Evolutionary conservation across 495 filamentous ascomycete genomes (phyloP), one percentile per base, ranked within the genome.

Genomic region (Chlorociboria aeruginascens): DNA sequence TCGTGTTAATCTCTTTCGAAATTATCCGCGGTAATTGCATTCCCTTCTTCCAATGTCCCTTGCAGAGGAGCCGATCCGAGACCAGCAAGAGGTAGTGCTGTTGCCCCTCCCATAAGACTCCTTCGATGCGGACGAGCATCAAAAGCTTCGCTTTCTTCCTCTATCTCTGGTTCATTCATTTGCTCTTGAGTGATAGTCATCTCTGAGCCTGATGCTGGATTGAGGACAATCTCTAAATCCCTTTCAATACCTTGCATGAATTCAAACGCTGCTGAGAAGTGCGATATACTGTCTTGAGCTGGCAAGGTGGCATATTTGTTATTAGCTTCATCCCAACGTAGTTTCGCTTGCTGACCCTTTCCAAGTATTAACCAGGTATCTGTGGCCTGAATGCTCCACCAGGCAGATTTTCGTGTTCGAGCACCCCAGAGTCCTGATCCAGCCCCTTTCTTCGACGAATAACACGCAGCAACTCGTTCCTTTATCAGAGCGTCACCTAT

Each of bases 361-460:
- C 72, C 76, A 33, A 85, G 71, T 34, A 71, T 73, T 12, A 89
- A 63, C 92, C 92, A 98, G 3, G 78, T 73, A 43, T 93, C 83
- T 0, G 89, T 81, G 6, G 83, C 84, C 30, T 94, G 68, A 25
- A 92, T 73, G 54, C 79, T 83, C 90, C 93, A 98, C 62, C 95
- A 74, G 0, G 85, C 93, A 8, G 87, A 83, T 65, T 95, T 97
- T 25, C 92, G 72, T 41, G 68, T 71, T 46, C 92, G 69, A 4
- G 74, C 68, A 3, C 86, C 87, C 72, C 78, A 84, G 33, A 62
- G 66, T n/a, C 78, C 70, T 0, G 74, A 72, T 0, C 80, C 77
- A 0, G 72, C 61, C 1, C 85, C 80, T 30, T 70, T 69, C 43
- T 86, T 83, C 1, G 84, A 76, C 0, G 78, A 79, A 62, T 88